phyloP scores from a whole-genome alignment of 2,329 filamentous ascomycete genomes.

The Pyricularia grisea region DNA sequence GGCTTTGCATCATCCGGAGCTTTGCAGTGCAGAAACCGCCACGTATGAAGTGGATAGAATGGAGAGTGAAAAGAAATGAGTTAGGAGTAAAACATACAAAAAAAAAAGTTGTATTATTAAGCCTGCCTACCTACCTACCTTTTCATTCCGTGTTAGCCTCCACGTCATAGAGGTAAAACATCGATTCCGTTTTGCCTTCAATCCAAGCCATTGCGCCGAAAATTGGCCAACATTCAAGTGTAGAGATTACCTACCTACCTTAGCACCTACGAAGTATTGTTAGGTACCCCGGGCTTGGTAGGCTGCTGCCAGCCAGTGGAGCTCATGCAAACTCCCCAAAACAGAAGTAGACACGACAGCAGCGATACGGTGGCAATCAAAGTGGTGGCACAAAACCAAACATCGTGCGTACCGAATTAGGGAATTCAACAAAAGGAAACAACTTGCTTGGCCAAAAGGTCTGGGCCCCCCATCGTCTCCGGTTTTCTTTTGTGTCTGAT shows the following conservation, averaged over 20 bases:
- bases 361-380: not conserved
- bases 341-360: not conserved
- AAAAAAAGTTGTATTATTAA: not conserved
- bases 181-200: not conserved
- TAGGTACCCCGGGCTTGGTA: too few species aligned
- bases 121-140: not conserved
- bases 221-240: not conserved
- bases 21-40: not conserved
- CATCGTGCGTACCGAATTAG: not conserved
- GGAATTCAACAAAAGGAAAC: not conserved
- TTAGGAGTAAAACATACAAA: not conserved
- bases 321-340: not conserved
- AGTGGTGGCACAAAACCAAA: not conserved
- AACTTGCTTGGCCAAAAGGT: not conserved
- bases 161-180: not conserved
- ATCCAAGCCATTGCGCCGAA: not conserved
- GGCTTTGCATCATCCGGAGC: not conserved
- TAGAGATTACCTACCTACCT: too few species aligned
- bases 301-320: too few species aligned
- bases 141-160: not conserved
- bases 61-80: not conserved
- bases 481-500: not conserved
- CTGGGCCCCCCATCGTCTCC: not conserved
- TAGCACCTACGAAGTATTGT: too few species aligned
- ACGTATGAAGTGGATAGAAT: not conserved